Evolutionary conservation across 352 stramenopile species (phyloP).

Genomic region (Bremia lactucae): DNA sequence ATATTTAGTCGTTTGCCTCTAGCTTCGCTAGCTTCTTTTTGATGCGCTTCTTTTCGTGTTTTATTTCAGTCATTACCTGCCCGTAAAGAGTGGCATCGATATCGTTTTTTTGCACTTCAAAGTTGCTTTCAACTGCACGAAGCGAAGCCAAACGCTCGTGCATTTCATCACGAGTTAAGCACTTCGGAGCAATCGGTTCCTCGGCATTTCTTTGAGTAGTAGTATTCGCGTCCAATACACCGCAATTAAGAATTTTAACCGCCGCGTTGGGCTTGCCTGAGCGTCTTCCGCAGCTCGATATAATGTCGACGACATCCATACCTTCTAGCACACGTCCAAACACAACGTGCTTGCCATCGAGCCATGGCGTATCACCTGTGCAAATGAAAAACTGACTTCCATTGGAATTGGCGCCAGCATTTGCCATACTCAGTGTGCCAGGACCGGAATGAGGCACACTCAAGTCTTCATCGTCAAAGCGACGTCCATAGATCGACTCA

Average conservation of each 20-base stretch:
- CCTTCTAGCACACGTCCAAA: slow-evolving; percentile 88
- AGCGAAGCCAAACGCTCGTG: slow-evolving; percentile 47
- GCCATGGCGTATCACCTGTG: slow-evolving; percentile 90
- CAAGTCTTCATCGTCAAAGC: slow-evolving; percentile 88
- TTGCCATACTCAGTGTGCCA: slow-evolving; percentile 84
- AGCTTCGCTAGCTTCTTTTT: slow-evolving; percentile 51
- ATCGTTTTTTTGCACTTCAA: slow-evolving; percentile 40
- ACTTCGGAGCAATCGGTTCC: slow-evolving; percentile 15
- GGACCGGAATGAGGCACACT: slow-evolving; percentile 56
- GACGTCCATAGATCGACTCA: slow-evolving; percentile 91
- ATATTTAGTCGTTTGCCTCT: no score
- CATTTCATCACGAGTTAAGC: slow-evolving; percentile 47
- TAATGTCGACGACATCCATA: slow-evolving; percentile 87
- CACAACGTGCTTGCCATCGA: slow-evolving; percentile 95
- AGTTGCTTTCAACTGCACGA: slow-evolving; percentile 51
- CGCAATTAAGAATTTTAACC: slow-evolving; percentile 89
- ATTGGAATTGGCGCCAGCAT: slow-evolving; percentile 85
- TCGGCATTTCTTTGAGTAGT: slow-evolving; percentile 1
- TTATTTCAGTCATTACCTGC: slow-evolving; percentile 56
- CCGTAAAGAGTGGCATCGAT: slow-evolving; percentile 52
- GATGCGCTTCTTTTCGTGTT: slow-evolving; percentile 51
- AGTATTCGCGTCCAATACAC: slow-evolving; percentile 24
- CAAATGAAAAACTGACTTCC: slow-evolving; percentile 96
- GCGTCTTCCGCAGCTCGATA: slow-evolving; percentile 68
- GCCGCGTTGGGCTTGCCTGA: slow-evolving; percentile 78